Evolutionary conservation across 257 asterid species (phyloP), one percentile per base, ranked within the genome.

Genomic region (Henckelia pumila): DNA sequence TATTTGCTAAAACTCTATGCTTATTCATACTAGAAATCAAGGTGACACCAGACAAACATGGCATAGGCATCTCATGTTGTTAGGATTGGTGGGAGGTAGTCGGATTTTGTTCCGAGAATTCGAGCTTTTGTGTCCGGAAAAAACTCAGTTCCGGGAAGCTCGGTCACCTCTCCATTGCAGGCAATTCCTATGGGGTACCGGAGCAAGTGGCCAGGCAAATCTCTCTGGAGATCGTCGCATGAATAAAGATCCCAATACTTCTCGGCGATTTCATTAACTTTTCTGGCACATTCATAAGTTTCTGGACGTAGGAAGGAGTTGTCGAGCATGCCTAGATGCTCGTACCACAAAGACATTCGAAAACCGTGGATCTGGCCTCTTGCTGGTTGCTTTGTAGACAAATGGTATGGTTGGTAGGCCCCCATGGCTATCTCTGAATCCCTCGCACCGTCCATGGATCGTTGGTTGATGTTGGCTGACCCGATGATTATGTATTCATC

Each of bases 381-480:
- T 20, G 96, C 96, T 0, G 89, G 90, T 32, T 80, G 74, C 61
- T 75, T 67, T 24, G 80, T 47, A 5, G 89, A 71, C 64, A 89
- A 49, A 60, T 92, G 91, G 71, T 86, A 56, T 4, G 97, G 96
- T 73, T 92, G 96, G 76, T 87, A 89, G 1, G 87, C 96, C 16
- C 96, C 96, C 76, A 89, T 92, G 2, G 93, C 95, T 72, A 89
- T 89, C 79, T 92, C 97, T 0, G 97, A 84, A 47, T 92, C 98
- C 66, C 98, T 78, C 2, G 97, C 77, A 0, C 98, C 98, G 37
- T 92, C 98, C 96, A 92, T 87, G 19, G 97, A 89, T 63, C 98
- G 76, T 70, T 92, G 98, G 88, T 92, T 89, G 76, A 92, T 92
- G 80, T 89, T 92, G 19, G 98, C 96, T 5, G 97, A 89, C 68